A percentile compares a stretch with the other conserved stretches of the same genome.
These are phyloP conservation scores for Globisporangium mamillatum DNA, from an alignment of 352 stramenopile species.

Conservation along the genomic window DNA sequence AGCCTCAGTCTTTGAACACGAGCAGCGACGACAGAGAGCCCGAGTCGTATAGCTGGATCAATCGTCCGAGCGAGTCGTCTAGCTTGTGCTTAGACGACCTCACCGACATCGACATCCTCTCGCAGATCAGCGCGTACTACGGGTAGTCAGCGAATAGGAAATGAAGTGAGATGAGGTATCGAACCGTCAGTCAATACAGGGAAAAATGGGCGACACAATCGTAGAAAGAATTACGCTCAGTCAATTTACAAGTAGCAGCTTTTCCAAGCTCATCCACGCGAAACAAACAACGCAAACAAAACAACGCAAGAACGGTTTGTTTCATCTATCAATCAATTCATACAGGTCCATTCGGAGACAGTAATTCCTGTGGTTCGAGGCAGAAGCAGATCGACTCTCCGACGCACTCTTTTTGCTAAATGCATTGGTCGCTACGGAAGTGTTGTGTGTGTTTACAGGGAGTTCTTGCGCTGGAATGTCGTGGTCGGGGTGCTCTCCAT, in stretches of 20 bases:
- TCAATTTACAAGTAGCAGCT: background rate
- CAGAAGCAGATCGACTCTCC: background rate
- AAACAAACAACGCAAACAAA: background rate
- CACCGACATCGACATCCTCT: constrained; percentile 48
- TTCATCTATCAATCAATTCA: constrained; percentile 11
- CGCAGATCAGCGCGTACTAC: constrained; percentile 42
- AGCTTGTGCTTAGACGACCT: constrained; percentile 61
- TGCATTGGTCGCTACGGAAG: constrained; percentile 20
- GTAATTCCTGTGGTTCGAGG: background rate
- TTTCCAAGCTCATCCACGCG: background rate
- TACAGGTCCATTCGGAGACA: background rate
- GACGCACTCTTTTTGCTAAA: background rate
- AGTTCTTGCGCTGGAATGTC: constrained; percentile 50
- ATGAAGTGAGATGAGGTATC: background rate
- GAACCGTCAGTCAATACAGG: background rate
- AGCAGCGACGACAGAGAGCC: constrained; percentile 1
- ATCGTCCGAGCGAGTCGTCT: constrained; percentile 18
- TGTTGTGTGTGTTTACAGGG: constrained; percentile 26
- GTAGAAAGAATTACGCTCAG: background rate
- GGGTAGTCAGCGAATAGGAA: constrained; percentile 7
- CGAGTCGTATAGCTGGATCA: constrained; percentile 13
- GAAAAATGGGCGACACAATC: background rate
- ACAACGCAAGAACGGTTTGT: background rate
- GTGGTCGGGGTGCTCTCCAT: constrained; percentile 26
- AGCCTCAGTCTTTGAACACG: background rate